A percentile compares a stretch with the other conserved stretches of the same genome.
Conservation (phyloP, 805 yeast genomes). For the Nakazawaea anatomiae region DNA sequence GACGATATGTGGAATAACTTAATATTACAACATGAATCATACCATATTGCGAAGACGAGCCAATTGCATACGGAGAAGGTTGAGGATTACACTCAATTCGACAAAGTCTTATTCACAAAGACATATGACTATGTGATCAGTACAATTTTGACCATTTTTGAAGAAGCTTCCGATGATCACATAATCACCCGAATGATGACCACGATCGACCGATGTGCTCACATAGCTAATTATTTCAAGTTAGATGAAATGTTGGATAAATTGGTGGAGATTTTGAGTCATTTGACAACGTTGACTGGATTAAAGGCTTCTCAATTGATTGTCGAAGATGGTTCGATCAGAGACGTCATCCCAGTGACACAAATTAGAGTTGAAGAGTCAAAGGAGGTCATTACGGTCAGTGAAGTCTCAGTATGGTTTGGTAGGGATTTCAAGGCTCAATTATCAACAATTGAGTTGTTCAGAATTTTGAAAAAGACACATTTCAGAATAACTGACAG, state of each 20-base stretch:
- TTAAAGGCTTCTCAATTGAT: constrained; percentile 22
- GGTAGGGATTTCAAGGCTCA: constrained; percentile 93
- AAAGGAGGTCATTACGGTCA: constrained; percentile 60
- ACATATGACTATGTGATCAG: constrained; percentile 61
- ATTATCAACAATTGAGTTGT: constrained; percentile 77
- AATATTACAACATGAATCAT: constrained; percentile 41
- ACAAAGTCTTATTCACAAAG: constrained; percentile 61
- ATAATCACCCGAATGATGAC: constrained; percentile 83
- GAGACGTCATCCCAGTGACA: constrained; percentile 39
- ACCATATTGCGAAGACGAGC: constrained; percentile 5
- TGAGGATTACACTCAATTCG: constrained; percentile 47
- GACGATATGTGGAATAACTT: constrained; percentile 80
- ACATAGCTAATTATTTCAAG: constrained; percentile 62
- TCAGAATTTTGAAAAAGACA: constrained; percentile 64
- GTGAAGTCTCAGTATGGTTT: constrained; percentile 74
- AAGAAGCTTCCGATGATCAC: constrained; percentile 86
- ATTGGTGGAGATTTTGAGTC: constrained; percentile 60
- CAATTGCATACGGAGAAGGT: constrained; percentile 10
- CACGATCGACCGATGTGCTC: constrained; percentile 80
- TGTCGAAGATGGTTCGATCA: constrained; percentile 22
- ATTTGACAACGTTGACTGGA: constrained; percentile 60
- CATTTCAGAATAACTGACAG: constrained; percentile 38
- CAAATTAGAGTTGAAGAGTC: constrained; percentile 46
- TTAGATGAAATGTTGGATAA: constrained; percentile 54
- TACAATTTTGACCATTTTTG: constrained; percentile 72